Percentiles rank a stretch among this genome's conserved stretches.
Evolutionary conservation across 2,329 filamentous ascomycete species (phyloP).

Genomic region (Talaromyces funiculosus): DNA sequence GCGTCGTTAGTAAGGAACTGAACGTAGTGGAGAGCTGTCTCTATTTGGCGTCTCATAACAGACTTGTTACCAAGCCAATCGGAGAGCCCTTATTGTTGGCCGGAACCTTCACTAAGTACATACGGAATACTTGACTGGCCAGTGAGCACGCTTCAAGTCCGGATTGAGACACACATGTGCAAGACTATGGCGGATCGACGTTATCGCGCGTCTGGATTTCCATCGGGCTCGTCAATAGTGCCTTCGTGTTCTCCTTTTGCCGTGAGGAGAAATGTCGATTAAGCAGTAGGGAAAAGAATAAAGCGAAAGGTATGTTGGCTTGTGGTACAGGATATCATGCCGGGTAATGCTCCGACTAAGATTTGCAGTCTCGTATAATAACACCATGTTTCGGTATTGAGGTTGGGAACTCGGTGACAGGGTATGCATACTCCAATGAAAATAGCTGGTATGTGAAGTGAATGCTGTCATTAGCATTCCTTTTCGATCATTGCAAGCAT

Average conservation of each 20-base stretch:
- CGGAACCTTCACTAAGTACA: neutral
- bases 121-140: neutral
- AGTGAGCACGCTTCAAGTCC: neutral
- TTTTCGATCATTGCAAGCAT: neutral
- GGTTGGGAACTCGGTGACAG: neutral
- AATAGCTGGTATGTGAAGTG: neutral
- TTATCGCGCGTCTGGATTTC: constrained; percentile 7
- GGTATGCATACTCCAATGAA: neutral
- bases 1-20: constrained; percentile 1
- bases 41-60: constrained; percentile 4
- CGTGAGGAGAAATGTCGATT: neutral
- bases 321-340: neutral
- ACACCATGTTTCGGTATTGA: neutral
- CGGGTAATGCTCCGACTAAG: neutral
- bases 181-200: constrained; percentile 8
- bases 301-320: neutral
- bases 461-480: constrained; percentile 1
- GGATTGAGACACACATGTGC: neutral
- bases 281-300: constrained; percentile 6
- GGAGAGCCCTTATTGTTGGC: constrained; percentile 9
- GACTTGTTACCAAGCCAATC: constrained; percentile 23
- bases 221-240: constrained; percentile 12
- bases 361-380: neutral
- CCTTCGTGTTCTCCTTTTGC: constrained; percentile 1
- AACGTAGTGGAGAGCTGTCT: constrained; percentile 12